Conservation (phyloP, 345 rosid genomes). For the Litchi chinensis region DNA sequence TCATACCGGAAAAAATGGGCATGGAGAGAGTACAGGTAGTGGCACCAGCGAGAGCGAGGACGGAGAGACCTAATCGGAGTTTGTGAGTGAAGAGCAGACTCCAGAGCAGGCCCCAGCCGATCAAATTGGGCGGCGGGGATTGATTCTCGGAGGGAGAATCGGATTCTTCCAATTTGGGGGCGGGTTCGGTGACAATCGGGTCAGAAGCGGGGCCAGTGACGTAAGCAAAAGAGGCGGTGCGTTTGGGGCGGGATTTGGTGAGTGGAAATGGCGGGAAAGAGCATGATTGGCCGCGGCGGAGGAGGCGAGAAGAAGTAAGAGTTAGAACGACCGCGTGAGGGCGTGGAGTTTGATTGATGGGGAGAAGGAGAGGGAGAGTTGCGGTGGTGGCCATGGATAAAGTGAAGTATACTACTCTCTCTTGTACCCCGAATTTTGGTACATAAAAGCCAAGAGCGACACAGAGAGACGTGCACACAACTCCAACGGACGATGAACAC, state of each 20-base stretch:
- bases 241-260: slow-evolving; percentile 20
- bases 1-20: slow-evolving; percentile 84
- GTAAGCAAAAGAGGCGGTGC: slow-evolving; percentile 52
- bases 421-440: not conserved
- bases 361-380: slow-evolving; percentile 40
- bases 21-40: slow-evolving; percentile 82
- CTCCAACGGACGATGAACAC: too few relatives aligned
- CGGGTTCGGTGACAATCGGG: slow-evolving; percentile 59
- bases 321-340: slow-evolving; percentile 20
- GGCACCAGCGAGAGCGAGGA: slow-evolving; percentile 65
- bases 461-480: too few relatives aligned
- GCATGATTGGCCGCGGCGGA: slow-evolving; percentile 24
- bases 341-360: slow-evolving; percentile 19
- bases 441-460: not conserved
- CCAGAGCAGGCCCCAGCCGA: slow-evolving; percentile 68
- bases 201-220: slow-evolving; percentile 78
- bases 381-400: slow-evolving; percentile 43
- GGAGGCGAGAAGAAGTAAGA: not conserved
- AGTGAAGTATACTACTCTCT: not conserved
- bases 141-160: slow-evolving; percentile 34
- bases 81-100: slow-evolving; percentile 64
- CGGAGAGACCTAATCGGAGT: slow-evolving; percentile 49
- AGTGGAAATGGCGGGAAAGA: slow-evolving; percentile 41
- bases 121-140: slow-evolving; percentile 45
- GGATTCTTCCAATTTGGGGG: slow-evolving; percentile 42